These are phyloP conservation scores for Kokia cookei DNA, from an alignment of 441 rosid genomes.

Conservation along the genomic window DNA sequence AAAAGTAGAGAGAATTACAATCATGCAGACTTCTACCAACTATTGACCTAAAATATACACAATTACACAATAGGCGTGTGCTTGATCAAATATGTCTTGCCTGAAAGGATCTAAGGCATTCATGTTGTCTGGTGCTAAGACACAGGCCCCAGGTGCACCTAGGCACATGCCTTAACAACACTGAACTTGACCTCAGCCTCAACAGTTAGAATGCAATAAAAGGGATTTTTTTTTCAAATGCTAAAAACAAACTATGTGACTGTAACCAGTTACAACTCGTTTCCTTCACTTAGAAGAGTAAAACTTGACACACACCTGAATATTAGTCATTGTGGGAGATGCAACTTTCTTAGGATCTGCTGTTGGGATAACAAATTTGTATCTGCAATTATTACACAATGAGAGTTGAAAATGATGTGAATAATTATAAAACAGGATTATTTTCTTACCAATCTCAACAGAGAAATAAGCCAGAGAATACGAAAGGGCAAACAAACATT, in stretches of 20 bases:
- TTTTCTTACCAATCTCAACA: slow-evolving; percentile 5
- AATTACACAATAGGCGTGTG: not conserved
- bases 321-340: slow-evolving; percentile 75
- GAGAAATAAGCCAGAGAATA: not conserved
- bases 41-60: not conserved
- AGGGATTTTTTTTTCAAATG: not conserved
- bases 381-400: slow-evolving; percentile 39
- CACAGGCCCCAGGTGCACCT: not conserved
- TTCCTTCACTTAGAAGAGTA: not conserved
- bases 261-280: not conserved
- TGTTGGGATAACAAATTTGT: slow-evolving; percentile 75
- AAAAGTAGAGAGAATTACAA: not conserved
- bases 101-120: not conserved
- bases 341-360: slow-evolving; percentile 80
- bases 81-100: not conserved
- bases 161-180: not conserved
- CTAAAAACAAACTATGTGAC: not conserved
- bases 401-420: slow-evolving; percentile 1
- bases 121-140: not conserved
- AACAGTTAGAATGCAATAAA: not conserved
- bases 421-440: not conserved
- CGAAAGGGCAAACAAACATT: not conserved
- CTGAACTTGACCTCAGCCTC: not conserved
- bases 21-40: not conserved
- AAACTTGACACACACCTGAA: slow-evolving; percentile 53